phyloP scores from a whole-genome alignment of 768 basidiomycete species.

The Pleurotus sapidus region DNA sequence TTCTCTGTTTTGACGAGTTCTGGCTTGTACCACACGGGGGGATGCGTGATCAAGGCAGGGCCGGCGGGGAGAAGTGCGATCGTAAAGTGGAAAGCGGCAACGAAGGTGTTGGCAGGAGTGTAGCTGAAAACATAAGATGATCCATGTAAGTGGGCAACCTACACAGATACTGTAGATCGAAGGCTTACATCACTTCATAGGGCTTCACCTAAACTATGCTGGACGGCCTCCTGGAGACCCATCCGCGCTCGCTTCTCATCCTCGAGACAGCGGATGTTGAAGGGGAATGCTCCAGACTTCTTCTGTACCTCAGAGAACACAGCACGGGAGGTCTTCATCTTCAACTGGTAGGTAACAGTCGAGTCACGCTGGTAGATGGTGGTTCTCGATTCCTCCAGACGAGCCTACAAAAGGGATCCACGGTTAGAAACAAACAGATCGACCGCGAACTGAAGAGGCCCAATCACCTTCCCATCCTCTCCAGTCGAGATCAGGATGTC shows the following conservation, averaged over 20 bases:
- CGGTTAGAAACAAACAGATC: background rate
- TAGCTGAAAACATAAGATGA: constrained; percentile 41
- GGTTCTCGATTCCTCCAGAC: constrained; percentile 84
- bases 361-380: constrained; percentile 91
- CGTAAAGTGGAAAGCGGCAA: constrained; percentile 97
- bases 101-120: constrained; percentile 78
- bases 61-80: constrained; percentile 90
- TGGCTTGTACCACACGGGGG: constrained; percentile 90
- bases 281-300: constrained; percentile 97
- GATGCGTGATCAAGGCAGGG: constrained; percentile 81
- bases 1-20: constrained; percentile 90
- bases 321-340: constrained; percentile 96
- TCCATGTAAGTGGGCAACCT: background rate
- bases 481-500: constrained; percentile 87
- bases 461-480: constrained; percentile 83
- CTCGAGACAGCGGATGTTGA: constrained; percentile 91
- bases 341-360: constrained; percentile 87
- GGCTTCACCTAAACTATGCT: constrained; percentile 92
- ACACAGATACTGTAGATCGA: constrained; percentile 14
- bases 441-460: background rate
- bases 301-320: constrained; percentile 97
- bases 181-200: constrained; percentile 85
- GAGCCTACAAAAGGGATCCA: constrained; percentile 55
- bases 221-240: constrained; percentile 94
- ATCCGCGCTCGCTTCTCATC: constrained; percentile 96